Evolutionary conservation across 129 eudicot species (phyloP), one percentile per base, ranked within the genome.

Genomic region (Artemisia tridentata): DNA sequence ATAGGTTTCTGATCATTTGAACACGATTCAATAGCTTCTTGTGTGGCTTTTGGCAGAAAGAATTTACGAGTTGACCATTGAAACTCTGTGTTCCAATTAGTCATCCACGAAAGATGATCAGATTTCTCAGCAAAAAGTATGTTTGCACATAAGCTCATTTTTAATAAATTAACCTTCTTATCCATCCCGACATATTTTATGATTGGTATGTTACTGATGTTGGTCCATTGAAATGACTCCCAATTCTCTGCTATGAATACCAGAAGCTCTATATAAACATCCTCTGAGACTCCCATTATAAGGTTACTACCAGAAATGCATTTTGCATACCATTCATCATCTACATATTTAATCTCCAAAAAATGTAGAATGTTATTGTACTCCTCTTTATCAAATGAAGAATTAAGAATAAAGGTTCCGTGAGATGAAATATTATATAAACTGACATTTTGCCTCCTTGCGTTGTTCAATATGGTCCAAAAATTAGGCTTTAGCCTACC

Each of bases 271-370:
- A 78, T 15, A 61, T 80, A 86, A 48, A 75, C 62, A 63, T 72
- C 80, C 56, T 86, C 86, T 1, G 76, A 69, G 11, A 78, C 86
- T 7, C 79, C 88, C 76, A 72, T 29, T 5, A 80, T 80, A 31
- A 86, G 78, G 25, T 86, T 79, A 17, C 80, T 78, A 72, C 86
- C 72, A 62, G 34, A 59, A 29, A 86, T 78, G 83, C 84, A 86
- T 23, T 72, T 80, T 10, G 88, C 72, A 72, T 86, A 86, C 91
- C 91, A 86, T 56, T 75, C 82, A 64, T 57, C 16, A 15, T 73
- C 82, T 8, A 86, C 85, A 53, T 21, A 6, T 58, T 63, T 9
- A 18, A 86, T 71, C 43, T 69, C 88, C 72, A 86, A 46, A 56
- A 86, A 86, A 0, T 60, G 8, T 1, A 86, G 60, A 34, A 82